Percentiles rank a stretch among this genome's conserved stretches.
Conservation (phyloP, 169 alveolate genomes). For the Babesia ovata region DNA sequence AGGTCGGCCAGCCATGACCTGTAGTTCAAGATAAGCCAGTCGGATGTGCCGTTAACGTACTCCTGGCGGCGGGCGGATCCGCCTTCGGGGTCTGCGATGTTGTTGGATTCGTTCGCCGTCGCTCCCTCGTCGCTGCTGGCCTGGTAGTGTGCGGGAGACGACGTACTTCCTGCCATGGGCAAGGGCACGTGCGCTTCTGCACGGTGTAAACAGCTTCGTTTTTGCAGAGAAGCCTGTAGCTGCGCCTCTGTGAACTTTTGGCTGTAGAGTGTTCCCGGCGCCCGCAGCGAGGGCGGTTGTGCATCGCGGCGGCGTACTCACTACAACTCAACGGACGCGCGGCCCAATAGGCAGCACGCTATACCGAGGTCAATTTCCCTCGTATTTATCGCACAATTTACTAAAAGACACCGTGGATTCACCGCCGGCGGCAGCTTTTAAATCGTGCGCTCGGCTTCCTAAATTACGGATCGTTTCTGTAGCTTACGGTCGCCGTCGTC, state of each 20-base stretch:
- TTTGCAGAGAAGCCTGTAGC: too few species aligned
- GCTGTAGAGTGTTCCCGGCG: too few species aligned
- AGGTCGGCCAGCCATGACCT: constrained; percentile 11
- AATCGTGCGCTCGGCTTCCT: neutral
- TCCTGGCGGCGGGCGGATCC: too few species aligned
- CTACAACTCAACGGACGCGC: neutral
- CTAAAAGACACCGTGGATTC: neutral
- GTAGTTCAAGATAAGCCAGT: neutral
- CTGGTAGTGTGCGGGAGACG: too few species aligned
- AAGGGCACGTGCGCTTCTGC: too few species aligned
- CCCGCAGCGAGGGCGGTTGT: neutral
- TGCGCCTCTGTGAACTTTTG: too few species aligned
- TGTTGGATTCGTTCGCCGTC: neutral
- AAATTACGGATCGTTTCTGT: neutral
- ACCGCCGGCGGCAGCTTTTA: neutral
- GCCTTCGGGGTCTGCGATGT: too few species aligned
- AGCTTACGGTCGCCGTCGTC: neutral
- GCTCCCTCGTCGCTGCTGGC: neutral
- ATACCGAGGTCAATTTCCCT: neutral
- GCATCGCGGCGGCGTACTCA: neutral
- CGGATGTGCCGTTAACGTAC: too few species aligned
- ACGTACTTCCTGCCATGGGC: too few species aligned
- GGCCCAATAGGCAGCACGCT: constrained; percentile 3
- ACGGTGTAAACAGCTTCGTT: too few species aligned
- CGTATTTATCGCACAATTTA: neutral